Evolutionary conservation across 352 stramenopile species (phyloP).

Genomic region (Plasmopara viticola): DNA sequence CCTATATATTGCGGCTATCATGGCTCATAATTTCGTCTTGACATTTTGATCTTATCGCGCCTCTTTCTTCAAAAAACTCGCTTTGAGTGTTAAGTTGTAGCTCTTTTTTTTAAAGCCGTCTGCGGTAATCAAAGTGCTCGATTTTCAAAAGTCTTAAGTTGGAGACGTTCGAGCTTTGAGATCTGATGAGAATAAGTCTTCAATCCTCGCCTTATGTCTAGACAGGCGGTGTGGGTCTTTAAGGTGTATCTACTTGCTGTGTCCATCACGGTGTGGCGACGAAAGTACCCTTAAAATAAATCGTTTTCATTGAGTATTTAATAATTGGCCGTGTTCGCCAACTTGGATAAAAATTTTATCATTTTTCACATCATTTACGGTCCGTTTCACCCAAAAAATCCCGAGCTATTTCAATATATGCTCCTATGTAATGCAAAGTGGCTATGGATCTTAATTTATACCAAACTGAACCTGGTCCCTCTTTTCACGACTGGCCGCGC

Average conservation of each 20-base stretch:
- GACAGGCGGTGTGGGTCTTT: not conserved
- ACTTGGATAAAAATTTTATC: not conserved
- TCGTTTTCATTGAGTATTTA: not conserved
- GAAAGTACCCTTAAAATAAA: not conserved
- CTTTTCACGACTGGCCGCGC: not conserved
- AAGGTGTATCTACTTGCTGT: not conserved
- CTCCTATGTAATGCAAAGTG: not conserved
- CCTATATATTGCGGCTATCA: constrained; percentile 6
- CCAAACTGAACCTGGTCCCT: not conserved
- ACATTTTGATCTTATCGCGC: too few species aligned
- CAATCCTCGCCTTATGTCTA: not conserved
- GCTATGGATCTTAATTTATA: not conserved
- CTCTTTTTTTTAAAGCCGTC: not conserved
- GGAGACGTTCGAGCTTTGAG: not conserved
- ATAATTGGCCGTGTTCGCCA: not conserved
- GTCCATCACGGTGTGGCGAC: not conserved
- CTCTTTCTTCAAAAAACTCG: too few species aligned
- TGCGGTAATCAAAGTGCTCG: not conserved
- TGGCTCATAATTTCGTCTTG: not conserved
- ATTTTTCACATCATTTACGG: not conserved
- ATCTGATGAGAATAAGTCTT: not conserved
- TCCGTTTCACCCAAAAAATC: not conserved
- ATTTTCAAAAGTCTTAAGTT: not conserved
- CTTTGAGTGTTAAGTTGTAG: too few species aligned
- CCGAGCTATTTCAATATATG: not conserved